These are phyloP conservation scores for Coleophoma cylindrospora DNA, from an alignment of 2,329 filamentous ascomycete genomes.

Conservation along the genomic window DNA sequence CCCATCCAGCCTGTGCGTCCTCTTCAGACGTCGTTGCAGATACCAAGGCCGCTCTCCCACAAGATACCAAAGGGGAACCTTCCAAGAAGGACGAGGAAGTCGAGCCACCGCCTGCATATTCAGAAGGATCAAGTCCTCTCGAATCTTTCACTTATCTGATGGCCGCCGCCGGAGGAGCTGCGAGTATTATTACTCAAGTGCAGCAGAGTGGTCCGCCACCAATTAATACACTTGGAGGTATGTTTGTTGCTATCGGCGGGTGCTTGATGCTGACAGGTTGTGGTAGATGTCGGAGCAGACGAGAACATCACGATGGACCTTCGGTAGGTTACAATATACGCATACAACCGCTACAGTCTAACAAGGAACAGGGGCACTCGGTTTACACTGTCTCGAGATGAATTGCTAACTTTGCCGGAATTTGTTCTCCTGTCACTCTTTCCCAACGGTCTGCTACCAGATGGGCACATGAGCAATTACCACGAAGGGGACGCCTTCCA, in stretches of 20 bases:
- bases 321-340: constrained; percentile 52
- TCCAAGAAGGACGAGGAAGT: constrained; percentile 75
- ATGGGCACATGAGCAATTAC: constrained; percentile 91
- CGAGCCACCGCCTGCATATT: constrained; percentile 94
- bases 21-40: constrained; percentile 54
- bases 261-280: constrained; percentile 8
- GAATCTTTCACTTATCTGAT: constrained; percentile 93
- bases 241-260: constrained; percentile 17
- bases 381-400: constrained; percentile 91
- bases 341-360: constrained; percentile 16
- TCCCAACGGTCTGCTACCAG: constrained; percentile 94
- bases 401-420: constrained; percentile 90
- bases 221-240: constrained; percentile 84
- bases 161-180: constrained; percentile 92
- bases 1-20: constrained; percentile 18
- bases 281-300: constrained; percentile 73
- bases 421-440: constrained; percentile 97
- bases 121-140: constrained; percentile 89
- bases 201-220: constrained; percentile 84
- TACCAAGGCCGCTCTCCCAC: constrained; percentile 80
- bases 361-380: constrained; percentile 67
- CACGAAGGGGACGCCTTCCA: constrained; percentile 92
- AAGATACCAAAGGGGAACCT: constrained; percentile 71
- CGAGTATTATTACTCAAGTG: constrained; percentile 99
- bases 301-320: constrained; percentile 94